Evolutionary conservation across 371 early-diverging fungal genomes (phyloP), one percentile per base, ranked within the genome.

Genomic region (Mucor piriformis): DNA sequence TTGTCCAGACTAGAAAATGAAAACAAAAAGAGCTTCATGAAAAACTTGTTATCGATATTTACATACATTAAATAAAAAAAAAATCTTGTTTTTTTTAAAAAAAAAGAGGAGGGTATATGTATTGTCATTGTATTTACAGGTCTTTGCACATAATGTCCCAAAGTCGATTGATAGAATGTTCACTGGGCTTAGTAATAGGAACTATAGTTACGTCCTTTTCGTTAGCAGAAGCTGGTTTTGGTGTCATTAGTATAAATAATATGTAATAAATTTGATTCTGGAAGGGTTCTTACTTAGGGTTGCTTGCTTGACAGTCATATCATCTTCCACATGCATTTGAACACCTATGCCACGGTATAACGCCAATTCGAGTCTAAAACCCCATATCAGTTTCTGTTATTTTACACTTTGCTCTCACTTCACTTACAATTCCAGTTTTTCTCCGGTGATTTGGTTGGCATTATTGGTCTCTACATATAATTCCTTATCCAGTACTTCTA

Each of bases 211-310:
- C n/a, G n/a, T n/a, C n/a, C n/a, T n/a, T n/a, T n/a, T n/a, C n/a
- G n/a, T n/a, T n/a, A n/a, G n/a, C n/a, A n/a, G n/a, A n/a, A n/a
- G n/a, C n/a, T n/a, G n/a, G n/a, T n/a, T n/a, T n/a, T n/a, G n/a
- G n/a, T n/a, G n/a, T n/a, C n/a, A n/a, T n/a, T n/a, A n/a, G n/a
- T n/a, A n/a, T n/a, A n/a, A n/a, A n/a, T n/a, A n/a, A n/a, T n/a
- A n/a, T n/a, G n/a, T n/a, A n/a, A n/a, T n/a, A n/a, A n/a, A n/a
- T n/a, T n/a, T n/a, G n/a, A n/a, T n/a, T n/a, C n/a, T n/a, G n/a
- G n/a, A n/a, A n/a, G n/a, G n/a, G n/a, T n/a, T n/a, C 44, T 63
- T 63, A 63, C 63, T 50, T 51, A 63, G 15, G 1, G 35, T 20
- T 12, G 44, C 25, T 18, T 18, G 37, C 2, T 24, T 52, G 21